Base-by-base conservation (phyloP, 2,329 filamentous ascomycete genomes). In the Emmonsiellopsis sp. region DNA sequence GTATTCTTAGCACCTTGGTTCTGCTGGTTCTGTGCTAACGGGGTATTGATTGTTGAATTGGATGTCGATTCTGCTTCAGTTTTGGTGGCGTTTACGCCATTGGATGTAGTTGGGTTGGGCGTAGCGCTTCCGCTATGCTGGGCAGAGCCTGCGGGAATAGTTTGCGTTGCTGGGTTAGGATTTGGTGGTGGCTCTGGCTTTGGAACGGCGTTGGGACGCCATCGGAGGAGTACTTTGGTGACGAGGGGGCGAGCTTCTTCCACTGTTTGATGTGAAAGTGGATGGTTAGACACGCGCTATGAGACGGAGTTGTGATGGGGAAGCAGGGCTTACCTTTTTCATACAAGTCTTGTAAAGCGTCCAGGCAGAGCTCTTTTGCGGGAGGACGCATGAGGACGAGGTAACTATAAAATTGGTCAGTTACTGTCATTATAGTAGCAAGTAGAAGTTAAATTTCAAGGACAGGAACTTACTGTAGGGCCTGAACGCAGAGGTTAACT, bases 351-450 rank as follows among this genome's bases (percentile, higher is more conserved):
- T 81, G 77, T 9, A 84, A 62, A 1, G 79, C 76, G 60, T 84
- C 79, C 9, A 84, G 65, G 44, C 77, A 78, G 51, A 79, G 68
- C 13, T 80, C 76, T 53, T 80, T 71, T 1, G 77, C 78, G 0
- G 82, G 82, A 5, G 81, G 80, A n/a, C 80, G 73, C 61, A 82
- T 74, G 67, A 81, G 74, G 54, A 81, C 69, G 31, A 82, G 65
- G 61, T 83, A 81, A 56, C 74, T 76, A 51, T 14, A 2, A 34
- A 13, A 45, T 37, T 33, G 14, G 51, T 42, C 21, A 27, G 21
- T 27, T 27, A 47, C 33, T n/a, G 34, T 51, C n/a, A 44, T 27
- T 27, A 5, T 27, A 5, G 21, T 27, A 27, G 21, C 21, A 27
- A 27, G 21, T 27, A 27, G 21, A 27, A 27, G 21, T 27, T 27